A percentile compares a stretch with the other conserved stretches of the same genome.
phyloP scores from a whole-genome alignment of 768 basidiomycete genomes.

The Strobilomyces echinocephalus region DNA sequence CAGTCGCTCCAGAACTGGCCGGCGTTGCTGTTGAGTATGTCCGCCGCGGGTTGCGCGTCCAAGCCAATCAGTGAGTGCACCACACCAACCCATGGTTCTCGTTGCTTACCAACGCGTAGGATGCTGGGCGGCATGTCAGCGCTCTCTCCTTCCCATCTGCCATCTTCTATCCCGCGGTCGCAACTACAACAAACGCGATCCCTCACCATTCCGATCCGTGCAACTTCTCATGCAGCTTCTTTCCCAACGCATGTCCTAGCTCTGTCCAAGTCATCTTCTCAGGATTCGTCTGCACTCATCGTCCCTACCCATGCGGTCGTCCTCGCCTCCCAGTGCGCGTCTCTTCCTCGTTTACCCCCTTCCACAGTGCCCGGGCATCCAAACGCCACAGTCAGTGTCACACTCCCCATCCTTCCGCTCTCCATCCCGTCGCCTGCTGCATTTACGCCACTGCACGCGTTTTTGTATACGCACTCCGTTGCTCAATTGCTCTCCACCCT shows the following conservation, averaged over 20 bases:
- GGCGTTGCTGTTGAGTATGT: slow-evolving; percentile 62
- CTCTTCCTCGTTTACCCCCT: slow-evolving; percentile 52
- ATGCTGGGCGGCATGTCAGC: slow-evolving; percentile 41
- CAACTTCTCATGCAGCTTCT: slow-evolving; percentile 17
- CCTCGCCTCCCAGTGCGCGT: slow-evolving; percentile 64
- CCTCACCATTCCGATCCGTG: slow-evolving; percentile 31
- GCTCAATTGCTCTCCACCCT: slow-evolving; percentile 49
- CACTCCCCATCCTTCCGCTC: slow-evolving; percentile 59
- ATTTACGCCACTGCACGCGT: slow-evolving; percentile 56
- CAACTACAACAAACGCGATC: slow-evolving; percentile 31
- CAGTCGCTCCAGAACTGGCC: slow-evolving; percentile 48
- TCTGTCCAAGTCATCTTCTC: slow-evolving; percentile 30
- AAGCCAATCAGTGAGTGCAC: slow-evolving; percentile 41
- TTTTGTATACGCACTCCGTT: slow-evolving; percentile 61
- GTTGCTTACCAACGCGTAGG: slow-evolving; percentile 34
- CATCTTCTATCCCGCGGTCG: slow-evolving; percentile 26
- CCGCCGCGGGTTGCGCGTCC: slow-evolving; percentile 43
- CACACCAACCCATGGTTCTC: slow-evolving; percentile 6
- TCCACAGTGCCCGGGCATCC: slow-evolving; percentile 32
- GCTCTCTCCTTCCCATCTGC: slow-evolving; percentile 45
- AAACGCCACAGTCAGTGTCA: slow-evolving; percentile 32
- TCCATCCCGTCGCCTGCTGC: slow-evolving; percentile 57
- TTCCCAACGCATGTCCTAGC: slow-evolving; percentile 55
- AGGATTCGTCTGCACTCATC: slow-evolving; percentile 38
- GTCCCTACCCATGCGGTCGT: slow-evolving; percentile 69